Percentiles rank a stretch among this genome's conserved stretches.
Conservation (phyloP, 768 basidiomycete species). For the Hypholoma sublateritium region DNA sequence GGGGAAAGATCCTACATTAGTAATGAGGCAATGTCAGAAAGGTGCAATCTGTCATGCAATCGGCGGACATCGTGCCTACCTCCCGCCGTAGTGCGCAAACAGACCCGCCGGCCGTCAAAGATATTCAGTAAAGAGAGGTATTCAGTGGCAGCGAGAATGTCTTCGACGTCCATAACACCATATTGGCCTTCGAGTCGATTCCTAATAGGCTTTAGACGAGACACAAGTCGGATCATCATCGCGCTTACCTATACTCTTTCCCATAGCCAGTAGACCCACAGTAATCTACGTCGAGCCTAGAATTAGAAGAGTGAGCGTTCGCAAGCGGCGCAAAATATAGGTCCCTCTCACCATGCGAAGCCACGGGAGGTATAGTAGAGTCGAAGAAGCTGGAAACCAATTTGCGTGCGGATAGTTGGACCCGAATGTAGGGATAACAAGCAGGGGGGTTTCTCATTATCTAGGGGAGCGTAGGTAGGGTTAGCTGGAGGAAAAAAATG, state of each 20-base stretch:
- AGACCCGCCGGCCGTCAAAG: constrained; percentile 3
- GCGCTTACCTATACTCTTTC: constrained; percentile 8
- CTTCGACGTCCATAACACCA: constrained; percentile 72
- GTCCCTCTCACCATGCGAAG: constrained; percentile 55
- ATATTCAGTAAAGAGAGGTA: constrained; percentile 33
- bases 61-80: not conserved
- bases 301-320: constrained; percentile 9
- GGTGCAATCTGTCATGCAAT: not conserved
- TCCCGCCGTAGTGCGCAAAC: not conserved
- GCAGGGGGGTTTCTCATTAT: constrained; percentile 49
- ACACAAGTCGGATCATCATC: too few relatives aligned
- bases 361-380: constrained; percentile 68
- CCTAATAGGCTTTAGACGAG: constrained; percentile 20
- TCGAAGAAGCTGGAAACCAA: constrained; percentile 47
- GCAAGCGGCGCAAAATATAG: not conserved
- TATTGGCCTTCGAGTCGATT: constrained; percentile 60
- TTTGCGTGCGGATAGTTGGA: constrained; percentile 48
- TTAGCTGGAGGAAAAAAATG: constrained; percentile 7
- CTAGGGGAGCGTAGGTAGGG: not conserved
- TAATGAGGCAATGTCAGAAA: not conserved
- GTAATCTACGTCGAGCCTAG: constrained; percentile 70
- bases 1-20: not conserved
- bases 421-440: constrained; percentile 69
- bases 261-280: constrained; percentile 71
- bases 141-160: constrained; percentile 53